Evolutionary conservation across 73 alveolate genomes (phyloP), one percentile per base, ranked within the genome.

Genomic region (Paramecium tetraurelia): DNA sequence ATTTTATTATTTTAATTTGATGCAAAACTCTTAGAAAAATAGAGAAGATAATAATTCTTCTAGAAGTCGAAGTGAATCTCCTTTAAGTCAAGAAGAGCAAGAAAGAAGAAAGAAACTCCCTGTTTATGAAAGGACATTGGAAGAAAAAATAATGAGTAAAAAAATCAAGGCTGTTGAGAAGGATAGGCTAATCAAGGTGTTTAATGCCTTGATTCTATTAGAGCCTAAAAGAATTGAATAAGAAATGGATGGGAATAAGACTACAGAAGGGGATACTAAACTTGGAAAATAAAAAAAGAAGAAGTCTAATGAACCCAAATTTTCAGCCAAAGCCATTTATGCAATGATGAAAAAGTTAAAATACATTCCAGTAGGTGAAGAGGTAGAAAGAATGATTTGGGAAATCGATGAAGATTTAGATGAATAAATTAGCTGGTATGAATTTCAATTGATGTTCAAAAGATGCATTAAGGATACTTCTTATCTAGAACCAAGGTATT

Each of bases 351-450:
- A 71, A 27, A 59, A 71, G 7, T 33, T 89, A 27, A 83, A 83
- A 10, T 89, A 89, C 22, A 44, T 33, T n/a, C 92, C 94, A 27
- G 58, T 44, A 40, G 76, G 83, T 69, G 93, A 93, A 63, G 97
- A 95, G 24, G 93, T 95, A 7, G 97, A 95, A 89, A 75, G 84
- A 76, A 95, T 95, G 97, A 93, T 95, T 21, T 95, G 97, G 97
- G 97, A 95, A 95, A 96, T 95, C 0, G 97, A 95, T 93, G 96
- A 94, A 57, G 93, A 95, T 93, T 77, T 95, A 27, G 96, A 95
- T 72, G 92, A 92, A 31, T 69, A 89, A 71, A 90, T 95, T 21
- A 89, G 94, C 20, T 86, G 93, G 92, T 94, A 95, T 92, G 97
- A 95, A 85, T 92, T 93, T 76, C 92, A 95, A 92, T 93, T 90